A percentile compares a stretch with the other conserved stretches of the same genome.
Conservation (phyloP, 2,329 filamentous ascomycete species). For the Coniochaeta hoffmannii region DNA sequence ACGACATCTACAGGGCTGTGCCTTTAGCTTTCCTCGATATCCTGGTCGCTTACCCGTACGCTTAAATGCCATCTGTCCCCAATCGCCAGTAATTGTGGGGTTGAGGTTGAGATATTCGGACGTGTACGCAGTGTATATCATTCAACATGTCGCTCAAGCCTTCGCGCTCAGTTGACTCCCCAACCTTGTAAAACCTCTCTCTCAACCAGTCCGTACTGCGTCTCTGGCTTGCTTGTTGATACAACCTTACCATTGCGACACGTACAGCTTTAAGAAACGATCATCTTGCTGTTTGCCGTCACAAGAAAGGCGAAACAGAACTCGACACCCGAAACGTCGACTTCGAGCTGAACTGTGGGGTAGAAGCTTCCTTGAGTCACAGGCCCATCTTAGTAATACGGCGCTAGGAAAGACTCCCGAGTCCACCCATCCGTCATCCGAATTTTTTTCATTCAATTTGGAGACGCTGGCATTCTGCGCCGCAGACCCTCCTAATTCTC, state of each 20-base stretch:
- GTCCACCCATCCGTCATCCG: conserved; percentile 3
- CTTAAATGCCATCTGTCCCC: not conserved
- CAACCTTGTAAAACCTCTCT: not conserved
- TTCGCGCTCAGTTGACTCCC: too few relatives aligned
- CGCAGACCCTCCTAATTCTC: not conserved
- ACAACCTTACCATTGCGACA: not conserved
- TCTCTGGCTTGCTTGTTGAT: not conserved
- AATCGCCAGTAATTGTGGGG: not conserved
- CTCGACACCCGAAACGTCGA: not conserved
- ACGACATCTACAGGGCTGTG: not conserved
- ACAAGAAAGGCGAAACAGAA: not conserved
- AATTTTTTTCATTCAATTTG: conserved; percentile 4
- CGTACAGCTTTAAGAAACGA: not conserved
- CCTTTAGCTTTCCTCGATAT: not conserved
- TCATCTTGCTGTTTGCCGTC: not conserved
- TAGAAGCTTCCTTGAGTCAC: not conserved
- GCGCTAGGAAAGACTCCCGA: not conserved
- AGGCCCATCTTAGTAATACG: not conserved
- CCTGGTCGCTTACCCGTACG: not conserved
- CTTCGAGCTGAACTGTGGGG: not conserved
- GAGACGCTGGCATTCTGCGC: not conserved
- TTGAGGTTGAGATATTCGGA: not conserved
- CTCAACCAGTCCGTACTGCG: not conserved
- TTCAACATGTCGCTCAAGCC: not conserved
- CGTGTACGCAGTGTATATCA: not conserved